Evolutionary conservation across 169 alveolate genomes (phyloP).

Genomic region (Plasmodium gonderi): DNA sequence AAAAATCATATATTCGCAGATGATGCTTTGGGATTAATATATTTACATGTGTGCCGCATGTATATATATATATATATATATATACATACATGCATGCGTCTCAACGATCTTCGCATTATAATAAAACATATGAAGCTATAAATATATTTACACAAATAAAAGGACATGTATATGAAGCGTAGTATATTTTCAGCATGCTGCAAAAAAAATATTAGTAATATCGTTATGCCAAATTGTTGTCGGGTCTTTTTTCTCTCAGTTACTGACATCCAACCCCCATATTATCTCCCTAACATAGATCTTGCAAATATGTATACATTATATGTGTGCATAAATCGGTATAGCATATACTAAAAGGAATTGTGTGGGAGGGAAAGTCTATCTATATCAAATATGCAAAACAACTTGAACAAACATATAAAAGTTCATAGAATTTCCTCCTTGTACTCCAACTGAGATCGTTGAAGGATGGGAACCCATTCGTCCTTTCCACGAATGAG

Average conservation of each 20-base stretch:
- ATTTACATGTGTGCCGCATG: background rate
- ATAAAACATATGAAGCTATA: background rate
- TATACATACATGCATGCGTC: background rate
- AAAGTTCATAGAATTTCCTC: slow-evolving; percentile 80
- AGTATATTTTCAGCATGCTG: background rate
- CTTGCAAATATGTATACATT: background rate
- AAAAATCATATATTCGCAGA: background rate
- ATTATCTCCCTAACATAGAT: background rate
- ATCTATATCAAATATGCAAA: too few relatives aligned
- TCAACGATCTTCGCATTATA: background rate
- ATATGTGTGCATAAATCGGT: background rate
- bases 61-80: background rate
- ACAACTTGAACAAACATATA: background rate
- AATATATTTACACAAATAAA: slow-evolving; percentile 1
- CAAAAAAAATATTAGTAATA: background rate
- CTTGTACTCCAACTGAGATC: slow-evolving; percentile 77
- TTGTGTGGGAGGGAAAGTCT: too few relatives aligned
- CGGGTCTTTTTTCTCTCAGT: background rate
- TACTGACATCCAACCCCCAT: background rate
- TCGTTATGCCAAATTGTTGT: background rate
- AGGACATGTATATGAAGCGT: background rate
- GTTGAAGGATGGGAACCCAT: slow-evolving; percentile 83
- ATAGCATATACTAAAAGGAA: background rate
- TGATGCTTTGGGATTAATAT: background rate
- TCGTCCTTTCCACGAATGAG: slow-evolving; percentile 80